Conservation (phyloP, 257 asterid genomes). For the Solanum ahanhuiri region DNA sequence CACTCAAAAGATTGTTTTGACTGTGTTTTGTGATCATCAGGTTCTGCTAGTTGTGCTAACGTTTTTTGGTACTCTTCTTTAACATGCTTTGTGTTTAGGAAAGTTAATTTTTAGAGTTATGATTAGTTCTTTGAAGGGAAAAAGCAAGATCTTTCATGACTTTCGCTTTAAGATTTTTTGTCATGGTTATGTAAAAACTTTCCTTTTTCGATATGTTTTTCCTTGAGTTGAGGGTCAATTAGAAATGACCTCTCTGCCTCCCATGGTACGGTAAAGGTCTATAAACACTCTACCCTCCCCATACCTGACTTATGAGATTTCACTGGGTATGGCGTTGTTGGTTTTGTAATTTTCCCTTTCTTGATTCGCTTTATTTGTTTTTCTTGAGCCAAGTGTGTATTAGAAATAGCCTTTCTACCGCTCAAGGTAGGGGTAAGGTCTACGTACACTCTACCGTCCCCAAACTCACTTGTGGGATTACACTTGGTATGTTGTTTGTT, state of each 20-base stretch:
- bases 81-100: neutral
- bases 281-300: too few species aligned
- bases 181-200: neutral
- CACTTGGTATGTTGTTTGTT: too few species aligned
- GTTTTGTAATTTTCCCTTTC: neutral
- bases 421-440: neutral
- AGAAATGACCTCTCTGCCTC: neutral
- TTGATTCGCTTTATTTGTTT: neutral
- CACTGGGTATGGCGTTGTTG: neutral
- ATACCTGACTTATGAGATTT: neutral
- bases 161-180: neutral
- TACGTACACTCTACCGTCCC: too few species aligned
- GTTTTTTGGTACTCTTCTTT: neutral
- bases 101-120: neutral
- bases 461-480: too few species aligned
- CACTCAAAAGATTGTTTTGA: neutral
- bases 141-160: neutral
- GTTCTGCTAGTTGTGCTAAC: neutral
- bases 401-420: neutral
- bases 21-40: neutral
- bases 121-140: neutral
- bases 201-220: neutral
- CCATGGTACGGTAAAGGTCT: neutral
- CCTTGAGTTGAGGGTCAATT: neutral
- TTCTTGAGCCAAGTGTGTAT: neutral